These are phyloP conservation scores for Arthrinium phaeospermum DNA, from an alignment of 2,329 filamentous ascomycete species.

Conservation along the genomic window DNA sequence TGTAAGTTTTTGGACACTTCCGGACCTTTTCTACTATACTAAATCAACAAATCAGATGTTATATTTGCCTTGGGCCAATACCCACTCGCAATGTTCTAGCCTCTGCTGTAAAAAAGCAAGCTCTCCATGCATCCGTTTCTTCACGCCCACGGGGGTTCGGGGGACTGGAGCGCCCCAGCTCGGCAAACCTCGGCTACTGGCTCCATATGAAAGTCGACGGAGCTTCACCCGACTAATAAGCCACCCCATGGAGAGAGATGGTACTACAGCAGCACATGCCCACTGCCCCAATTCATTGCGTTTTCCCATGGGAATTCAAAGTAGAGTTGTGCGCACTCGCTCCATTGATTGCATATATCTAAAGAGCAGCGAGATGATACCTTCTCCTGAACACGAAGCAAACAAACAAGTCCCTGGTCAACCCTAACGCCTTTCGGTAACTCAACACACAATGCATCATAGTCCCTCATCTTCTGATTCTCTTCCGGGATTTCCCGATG, in stretches of 20 bases:
- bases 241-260: not conserved
- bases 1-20: not conserved
- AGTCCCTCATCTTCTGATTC: not conserved
- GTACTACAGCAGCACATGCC: not conserved
- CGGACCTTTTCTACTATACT: not conserved
- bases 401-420: not conserved
- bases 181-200: conserved; percentile 15
- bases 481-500: conserved; percentile 4
- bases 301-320: not conserved
- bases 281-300: not conserved
- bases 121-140: conserved; percentile 20
- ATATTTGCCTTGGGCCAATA: not conserved
- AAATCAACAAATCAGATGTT: not conserved
- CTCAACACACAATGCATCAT: not conserved
- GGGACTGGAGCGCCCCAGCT: not conserved
- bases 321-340: not conserved
- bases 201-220: not conserved
- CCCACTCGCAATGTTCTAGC: not conserved
- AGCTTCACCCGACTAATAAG: conserved; percentile 12
- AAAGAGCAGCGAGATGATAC: not conserved
- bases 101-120: conserved; percentile 10
- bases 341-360: conserved; percentile 8
- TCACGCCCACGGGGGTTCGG: conserved; percentile 1
- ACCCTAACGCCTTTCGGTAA: conserved; percentile 12
- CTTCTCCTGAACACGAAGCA: not conserved